Percentiles rank a stretch among this genome's conserved stretches.
phyloP scores from a whole-genome alignment of 306 rosid genomes.

The Argentina anserina region DNA sequence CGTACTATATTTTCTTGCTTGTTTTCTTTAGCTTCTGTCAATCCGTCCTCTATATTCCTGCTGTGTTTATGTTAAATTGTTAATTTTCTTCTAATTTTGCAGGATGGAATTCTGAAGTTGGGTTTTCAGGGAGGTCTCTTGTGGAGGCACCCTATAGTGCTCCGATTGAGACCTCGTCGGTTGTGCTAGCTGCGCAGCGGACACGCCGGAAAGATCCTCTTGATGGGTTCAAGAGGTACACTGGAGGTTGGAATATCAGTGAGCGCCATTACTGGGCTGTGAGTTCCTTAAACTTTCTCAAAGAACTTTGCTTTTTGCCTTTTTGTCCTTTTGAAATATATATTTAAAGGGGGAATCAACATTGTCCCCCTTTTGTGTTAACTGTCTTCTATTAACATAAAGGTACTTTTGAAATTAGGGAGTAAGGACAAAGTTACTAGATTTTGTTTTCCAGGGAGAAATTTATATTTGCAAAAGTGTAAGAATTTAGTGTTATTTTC shows the following conservation, averaged over 20 bases:
- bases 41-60: too few species aligned
- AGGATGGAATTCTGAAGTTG: slow-evolving; percentile 31
- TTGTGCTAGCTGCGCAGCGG: slow-evolving; percentile 42
- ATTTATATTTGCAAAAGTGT: neutral
- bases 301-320: neutral
- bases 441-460: neutral
- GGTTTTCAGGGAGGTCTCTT: slow-evolving; percentile 14
- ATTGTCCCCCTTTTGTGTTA: neutral
- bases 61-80: too few species aligned
- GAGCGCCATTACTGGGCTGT: slow-evolving; percentile 64
- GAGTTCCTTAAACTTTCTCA: slow-evolving; percentile 8
- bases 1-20: too few species aligned
- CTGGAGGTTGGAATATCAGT: slow-evolving; percentile 49
- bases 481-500: neutral
- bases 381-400: neutral
- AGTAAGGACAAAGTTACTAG: slow-evolving; percentile 1
- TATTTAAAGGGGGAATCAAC: neutral
- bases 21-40: neutral
- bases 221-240: slow-evolving; percentile 38
- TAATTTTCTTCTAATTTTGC: neutral
- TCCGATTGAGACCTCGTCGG: slow-evolving; percentile 31
- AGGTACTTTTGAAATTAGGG: neutral
- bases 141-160: slow-evolving; percentile 39
- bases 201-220: slow-evolving; percentile 53
- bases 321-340: neutral